Evolutionary conservation across 768 basidiomycete species (phyloP).

Genomic region (Cubamyces lactineus): DNA sequence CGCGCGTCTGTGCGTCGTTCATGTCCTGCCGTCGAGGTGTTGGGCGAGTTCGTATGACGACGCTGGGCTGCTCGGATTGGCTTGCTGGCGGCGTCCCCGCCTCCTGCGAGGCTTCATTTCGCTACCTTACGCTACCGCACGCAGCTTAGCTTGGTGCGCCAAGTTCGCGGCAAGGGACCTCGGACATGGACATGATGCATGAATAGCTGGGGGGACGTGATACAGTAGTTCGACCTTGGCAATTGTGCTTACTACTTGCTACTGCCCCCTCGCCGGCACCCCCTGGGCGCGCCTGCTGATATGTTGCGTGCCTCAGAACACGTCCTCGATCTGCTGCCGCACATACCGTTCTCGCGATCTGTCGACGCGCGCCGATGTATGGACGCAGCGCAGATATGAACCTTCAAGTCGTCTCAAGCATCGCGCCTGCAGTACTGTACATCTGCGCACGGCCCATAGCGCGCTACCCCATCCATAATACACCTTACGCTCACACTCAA

Average conservation of each 20-base stretch:
- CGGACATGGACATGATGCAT: too few species aligned
- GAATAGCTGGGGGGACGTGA: too few species aligned
- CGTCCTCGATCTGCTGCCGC: conserved; percentile 6
- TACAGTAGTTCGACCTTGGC: too few species aligned
- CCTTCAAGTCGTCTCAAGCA: not conserved
- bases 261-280: not conserved
- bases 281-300: not conserved
- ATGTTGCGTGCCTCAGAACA: not conserved
- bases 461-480: too few species aligned
- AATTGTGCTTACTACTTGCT: not conserved
- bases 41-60: not conserved
- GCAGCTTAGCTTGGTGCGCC: too few species aligned
- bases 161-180: too few species aligned
- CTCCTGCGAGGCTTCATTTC: not conserved
- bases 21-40: too few species aligned
- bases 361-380: conserved; percentile 12
- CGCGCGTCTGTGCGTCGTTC: too few species aligned
- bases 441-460: too few species aligned
- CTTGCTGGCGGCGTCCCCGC: not conserved
- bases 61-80: not conserved
- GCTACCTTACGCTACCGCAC: too few species aligned
- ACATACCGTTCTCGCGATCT: conserved; percentile 14
- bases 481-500: too few species aligned
- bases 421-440: too few species aligned
- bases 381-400: conserved; percentile 4